These are phyloP conservation scores for Gillenia trifoliata DNA, from an alignment of 306 rosid species.

Conservation along the genomic window DNA sequence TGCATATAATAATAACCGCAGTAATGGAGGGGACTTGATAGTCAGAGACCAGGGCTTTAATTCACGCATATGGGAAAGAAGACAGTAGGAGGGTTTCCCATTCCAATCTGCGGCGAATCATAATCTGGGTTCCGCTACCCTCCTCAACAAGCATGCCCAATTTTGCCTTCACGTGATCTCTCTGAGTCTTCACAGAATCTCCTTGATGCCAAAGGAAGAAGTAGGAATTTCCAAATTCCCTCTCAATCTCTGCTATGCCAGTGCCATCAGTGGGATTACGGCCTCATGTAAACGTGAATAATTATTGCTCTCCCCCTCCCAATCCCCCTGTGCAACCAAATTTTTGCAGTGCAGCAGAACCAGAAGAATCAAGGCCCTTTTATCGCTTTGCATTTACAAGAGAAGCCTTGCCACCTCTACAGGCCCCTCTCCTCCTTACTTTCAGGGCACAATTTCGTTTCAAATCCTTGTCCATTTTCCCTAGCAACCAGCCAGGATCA, in stretches of 20 bases:
- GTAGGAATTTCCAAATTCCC: too few relatives aligned
- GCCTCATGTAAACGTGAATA: slow-evolving; percentile 40
- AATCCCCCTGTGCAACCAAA: slow-evolving; percentile 26
- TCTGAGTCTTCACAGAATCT: too few relatives aligned
- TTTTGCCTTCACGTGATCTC: slow-evolving; percentile 36
- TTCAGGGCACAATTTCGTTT: too few relatives aligned
- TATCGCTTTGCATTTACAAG: too few relatives aligned
- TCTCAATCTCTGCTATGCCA: slow-evolving; percentile 40
- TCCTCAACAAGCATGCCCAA: slow-evolving; percentile 46
- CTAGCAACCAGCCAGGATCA: slow-evolving; percentile 47
- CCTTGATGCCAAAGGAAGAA: too few relatives aligned
- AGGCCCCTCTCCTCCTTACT: too few relatives aligned
- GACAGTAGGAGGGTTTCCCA: slow-evolving; percentile 20
- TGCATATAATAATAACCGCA: too few relatives aligned
- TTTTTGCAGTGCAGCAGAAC: slow-evolving; percentile 39
- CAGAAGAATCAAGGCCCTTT: too few relatives aligned
- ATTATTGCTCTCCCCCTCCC: slow-evolving; percentile 33
- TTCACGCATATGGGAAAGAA: too few relatives aligned
- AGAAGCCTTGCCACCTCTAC: too few relatives aligned
- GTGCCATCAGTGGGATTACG: slow-evolving; percentile 33
- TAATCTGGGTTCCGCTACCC: slow-evolving; percentile 30
- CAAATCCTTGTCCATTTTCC: slow-evolving; percentile 38
- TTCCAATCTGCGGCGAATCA: slow-evolving; percentile 35
- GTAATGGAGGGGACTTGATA: too few relatives aligned
- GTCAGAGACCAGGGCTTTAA: too few relatives aligned